Conservation (phyloP, 2,329 filamentous ascomycete genomes). For the Akanthomyces uredinophilus region DNA sequence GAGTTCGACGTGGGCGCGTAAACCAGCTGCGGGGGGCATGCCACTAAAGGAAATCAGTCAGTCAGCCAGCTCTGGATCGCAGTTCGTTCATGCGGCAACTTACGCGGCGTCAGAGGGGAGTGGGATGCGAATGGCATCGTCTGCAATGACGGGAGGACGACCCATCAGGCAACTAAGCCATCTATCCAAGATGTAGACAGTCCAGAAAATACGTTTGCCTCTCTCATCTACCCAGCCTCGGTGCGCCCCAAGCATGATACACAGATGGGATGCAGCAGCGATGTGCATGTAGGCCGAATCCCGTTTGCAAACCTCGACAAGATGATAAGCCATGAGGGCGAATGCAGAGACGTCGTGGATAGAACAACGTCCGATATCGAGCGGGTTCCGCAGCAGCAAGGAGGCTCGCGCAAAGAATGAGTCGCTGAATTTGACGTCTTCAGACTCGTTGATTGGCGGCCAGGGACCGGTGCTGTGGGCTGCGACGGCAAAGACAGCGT, state of each 20-base stretch:
- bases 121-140: conserved; percentile 42
- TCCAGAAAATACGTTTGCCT: conserved; percentile 47
- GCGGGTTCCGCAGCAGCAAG: conserved; percentile 40
- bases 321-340: conserved; percentile 43
- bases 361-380: conserved; percentile 37
- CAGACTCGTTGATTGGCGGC: conserved; percentile 25
- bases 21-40: conserved; percentile 39
- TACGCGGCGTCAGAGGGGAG: conserved; percentile 37
- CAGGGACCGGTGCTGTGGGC: conserved; percentile 30
- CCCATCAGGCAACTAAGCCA: conserved; percentile 46
- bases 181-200: conserved; percentile 45
- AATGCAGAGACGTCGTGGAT: conserved; percentile 41
- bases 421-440: conserved; percentile 35
- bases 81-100: conserved; percentile 20
- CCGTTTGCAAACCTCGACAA: conserved; percentile 44
- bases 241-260: conserved; percentile 45
- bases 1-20: conserved; percentile 42
- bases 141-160: conserved; percentile 40
- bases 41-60: conserved; percentile 24
- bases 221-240: conserved; percentile 38
- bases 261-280: conserved; percentile 17
- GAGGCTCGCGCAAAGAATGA: conserved; percentile 40
- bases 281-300: conserved; percentile 46
- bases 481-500: conserved; percentile 40
- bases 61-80: conserved; percentile 1